Evolutionary conservation across 768 basidiomycete species (phyloP).

Genomic region (Serendipita sp.): DNA sequence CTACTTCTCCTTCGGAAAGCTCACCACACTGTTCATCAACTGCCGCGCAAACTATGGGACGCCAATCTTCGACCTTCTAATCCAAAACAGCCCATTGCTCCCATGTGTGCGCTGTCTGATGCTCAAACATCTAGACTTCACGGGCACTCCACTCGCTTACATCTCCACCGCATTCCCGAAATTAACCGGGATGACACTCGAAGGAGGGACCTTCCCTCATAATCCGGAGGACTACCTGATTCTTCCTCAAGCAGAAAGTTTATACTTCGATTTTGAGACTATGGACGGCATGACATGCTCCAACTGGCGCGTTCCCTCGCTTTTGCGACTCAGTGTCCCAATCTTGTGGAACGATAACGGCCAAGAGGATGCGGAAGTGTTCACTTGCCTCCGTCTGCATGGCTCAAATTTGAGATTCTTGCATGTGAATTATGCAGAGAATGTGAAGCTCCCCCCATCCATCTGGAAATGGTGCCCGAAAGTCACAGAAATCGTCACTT

Average conservation of each 20-base stretch:
- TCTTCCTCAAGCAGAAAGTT: background rate
- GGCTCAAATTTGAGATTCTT: background rate
- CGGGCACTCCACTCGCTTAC: background rate
- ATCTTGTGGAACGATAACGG: background rate
- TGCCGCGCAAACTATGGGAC: background rate
- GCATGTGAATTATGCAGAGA: background rate
- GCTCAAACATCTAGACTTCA: background rate
- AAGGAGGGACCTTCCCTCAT: background rate
- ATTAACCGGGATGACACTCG: background rate
- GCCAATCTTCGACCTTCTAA: background rate
- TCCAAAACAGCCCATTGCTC: background rate
- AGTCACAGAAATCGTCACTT: background rate
- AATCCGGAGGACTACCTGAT: background rate
- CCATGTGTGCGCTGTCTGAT: background rate
- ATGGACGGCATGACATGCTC: background rate
- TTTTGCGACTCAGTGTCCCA: background rate
- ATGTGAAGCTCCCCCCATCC: background rate
- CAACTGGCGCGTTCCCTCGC: background rate
- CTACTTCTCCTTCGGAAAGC: background rate
- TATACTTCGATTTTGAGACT: background rate
- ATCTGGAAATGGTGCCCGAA: slow-evolving; percentile 1
- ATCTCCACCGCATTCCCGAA: background rate
- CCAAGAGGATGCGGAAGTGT: background rate
- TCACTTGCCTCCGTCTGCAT: background rate
- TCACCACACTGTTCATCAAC: background rate